Evolutionary conservation across 305 asterid species (phyloP).

Genomic region (Fraxinus baroniana): DNA sequence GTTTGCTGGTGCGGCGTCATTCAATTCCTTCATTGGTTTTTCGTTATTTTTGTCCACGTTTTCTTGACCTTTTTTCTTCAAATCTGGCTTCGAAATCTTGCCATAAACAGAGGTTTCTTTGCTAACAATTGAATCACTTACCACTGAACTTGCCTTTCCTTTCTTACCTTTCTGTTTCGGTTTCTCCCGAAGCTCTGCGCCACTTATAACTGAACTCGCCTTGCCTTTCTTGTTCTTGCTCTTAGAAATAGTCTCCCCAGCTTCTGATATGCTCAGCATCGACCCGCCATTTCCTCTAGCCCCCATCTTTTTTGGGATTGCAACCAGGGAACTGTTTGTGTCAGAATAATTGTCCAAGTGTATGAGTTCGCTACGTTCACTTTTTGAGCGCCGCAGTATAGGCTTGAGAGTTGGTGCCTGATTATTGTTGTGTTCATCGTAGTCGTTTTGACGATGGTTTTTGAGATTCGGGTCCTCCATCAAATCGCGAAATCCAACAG

Average conservation of each 20-base stretch:
- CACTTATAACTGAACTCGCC: slow-evolving; percentile 75
- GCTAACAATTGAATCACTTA: slow-evolving; percentile 64
- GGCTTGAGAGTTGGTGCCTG: slow-evolving; percentile 37
- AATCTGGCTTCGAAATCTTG: slow-evolving; percentile 1
- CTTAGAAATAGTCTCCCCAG: slow-evolving; percentile 34
- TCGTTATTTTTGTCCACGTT: background rate
- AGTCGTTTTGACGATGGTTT: background rate
- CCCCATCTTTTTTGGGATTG: slow-evolving; percentile 28
- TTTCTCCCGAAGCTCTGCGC: slow-evolving; percentile 51
- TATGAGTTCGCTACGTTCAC: slow-evolving; percentile 64
- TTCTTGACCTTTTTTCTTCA: background rate
- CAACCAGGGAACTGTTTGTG: slow-evolving; percentile 42
- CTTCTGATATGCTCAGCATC: slow-evolving; percentile 49
- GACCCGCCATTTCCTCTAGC: slow-evolving; percentile 39
- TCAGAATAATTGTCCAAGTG: slow-evolving; percentile 39
- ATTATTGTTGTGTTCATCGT: background rate
- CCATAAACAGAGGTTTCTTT: slow-evolving; percentile 36
- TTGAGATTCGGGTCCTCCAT: slow-evolving; percentile 41
- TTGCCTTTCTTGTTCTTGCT: slow-evolving; percentile 45
- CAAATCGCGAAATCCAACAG: slow-evolving; percentile 63
- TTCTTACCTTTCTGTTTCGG: slow-evolving; percentile 32
- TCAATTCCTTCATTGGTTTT: slow-evolving; percentile 15
- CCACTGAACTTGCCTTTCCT: slow-evolving; percentile 54
- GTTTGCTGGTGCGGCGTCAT: slow-evolving; percentile 2
- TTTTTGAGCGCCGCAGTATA: slow-evolving; percentile 52